Conservation (phyloP, 2,329 filamentous ascomycete genomes). For the Penicillium sp. region DNA sequence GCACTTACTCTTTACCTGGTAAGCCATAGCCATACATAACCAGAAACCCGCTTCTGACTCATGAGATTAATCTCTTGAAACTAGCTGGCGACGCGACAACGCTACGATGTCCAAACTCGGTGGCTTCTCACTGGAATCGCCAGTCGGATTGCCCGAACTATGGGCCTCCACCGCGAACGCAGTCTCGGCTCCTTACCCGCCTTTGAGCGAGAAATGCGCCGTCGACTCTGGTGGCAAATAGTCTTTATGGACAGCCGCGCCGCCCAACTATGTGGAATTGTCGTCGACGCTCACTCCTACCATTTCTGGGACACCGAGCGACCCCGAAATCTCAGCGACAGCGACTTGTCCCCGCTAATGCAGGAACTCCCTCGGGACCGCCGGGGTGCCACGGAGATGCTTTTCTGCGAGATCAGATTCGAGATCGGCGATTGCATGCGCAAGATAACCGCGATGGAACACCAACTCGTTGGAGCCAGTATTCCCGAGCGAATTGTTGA, state of each 20-base stretch:
- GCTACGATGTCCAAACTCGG: background rate
- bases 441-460: constrained; percentile 7
- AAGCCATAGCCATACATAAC: background rate
- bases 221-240: background rate
- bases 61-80: background rate
- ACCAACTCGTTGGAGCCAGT: background rate
- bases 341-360: background rate
- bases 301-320: background rate
- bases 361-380: background rate
- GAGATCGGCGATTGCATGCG: constrained; percentile 49
- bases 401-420: constrained; percentile 51
- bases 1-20: background rate
- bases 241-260: constrained; percentile 1
- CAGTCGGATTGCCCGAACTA: background rate
- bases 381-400: constrained; percentile 40
- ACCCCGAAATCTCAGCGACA: background rate
- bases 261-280: background rate
- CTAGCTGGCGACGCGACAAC: background rate
- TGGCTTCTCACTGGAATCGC: background rate
- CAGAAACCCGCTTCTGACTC: background rate
- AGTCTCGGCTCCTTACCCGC: background rate
- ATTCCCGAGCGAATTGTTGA: background rate
- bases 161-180: background rate
- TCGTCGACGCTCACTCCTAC: constrained; percentile 1
- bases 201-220: background rate